A percentile compares a stretch with the other conserved stretches of the same genome.
Conservation (phyloP, 2,329 filamentous ascomycete species). For the Colletotrichum simmondsii region DNA sequence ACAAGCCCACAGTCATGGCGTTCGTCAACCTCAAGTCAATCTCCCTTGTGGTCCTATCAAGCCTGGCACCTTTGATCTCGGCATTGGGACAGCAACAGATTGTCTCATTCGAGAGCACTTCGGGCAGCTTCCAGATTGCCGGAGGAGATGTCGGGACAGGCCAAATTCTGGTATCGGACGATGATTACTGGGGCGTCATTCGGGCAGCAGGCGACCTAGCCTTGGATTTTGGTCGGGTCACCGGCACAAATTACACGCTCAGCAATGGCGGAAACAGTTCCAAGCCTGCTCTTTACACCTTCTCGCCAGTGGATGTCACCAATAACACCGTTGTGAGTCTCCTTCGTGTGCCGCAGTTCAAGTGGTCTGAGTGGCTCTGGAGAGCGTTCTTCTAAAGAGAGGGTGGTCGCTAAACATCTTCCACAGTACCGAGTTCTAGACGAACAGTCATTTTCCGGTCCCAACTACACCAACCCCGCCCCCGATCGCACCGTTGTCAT, state of each 20-base stretch:
- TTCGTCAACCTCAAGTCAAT: conserved; percentile 26
- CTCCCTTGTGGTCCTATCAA: conserved; percentile 35
- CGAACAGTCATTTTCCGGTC: conserved; percentile 55
- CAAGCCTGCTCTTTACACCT: conserved; percentile 51
- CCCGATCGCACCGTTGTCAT: conserved; percentile 69
- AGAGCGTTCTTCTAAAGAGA: background rate
- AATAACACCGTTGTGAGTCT: conserved; percentile 59
- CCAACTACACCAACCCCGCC: conserved; percentile 53
- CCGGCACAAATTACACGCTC: conserved; percentile 71
- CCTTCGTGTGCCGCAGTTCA: background rate
- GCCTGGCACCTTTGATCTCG: conserved; percentile 37
- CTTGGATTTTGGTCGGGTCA: conserved; percentile 76
- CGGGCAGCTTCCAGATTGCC: conserved; percentile 45
- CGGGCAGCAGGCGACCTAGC: conserved; percentile 75
- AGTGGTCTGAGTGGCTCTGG: background rate
- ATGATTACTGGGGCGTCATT: conserved; percentile 76
- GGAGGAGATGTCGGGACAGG: conserved; percentile 49
- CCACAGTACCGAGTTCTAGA: conserved; percentile 55
- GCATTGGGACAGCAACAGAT: conserved; percentile 63
- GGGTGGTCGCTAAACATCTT: background rate
- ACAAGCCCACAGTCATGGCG: conserved; percentile 3
- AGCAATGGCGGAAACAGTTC: conserved; percentile 57
- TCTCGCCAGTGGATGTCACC: conserved; percentile 54
- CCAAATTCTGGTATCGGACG: conserved; percentile 65
- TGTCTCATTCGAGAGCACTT: conserved; percentile 49